Evolutionary conservation across 2,329 filamentous ascomycete species (phyloP).

Genomic region (Sporothrix globosa): DNA sequence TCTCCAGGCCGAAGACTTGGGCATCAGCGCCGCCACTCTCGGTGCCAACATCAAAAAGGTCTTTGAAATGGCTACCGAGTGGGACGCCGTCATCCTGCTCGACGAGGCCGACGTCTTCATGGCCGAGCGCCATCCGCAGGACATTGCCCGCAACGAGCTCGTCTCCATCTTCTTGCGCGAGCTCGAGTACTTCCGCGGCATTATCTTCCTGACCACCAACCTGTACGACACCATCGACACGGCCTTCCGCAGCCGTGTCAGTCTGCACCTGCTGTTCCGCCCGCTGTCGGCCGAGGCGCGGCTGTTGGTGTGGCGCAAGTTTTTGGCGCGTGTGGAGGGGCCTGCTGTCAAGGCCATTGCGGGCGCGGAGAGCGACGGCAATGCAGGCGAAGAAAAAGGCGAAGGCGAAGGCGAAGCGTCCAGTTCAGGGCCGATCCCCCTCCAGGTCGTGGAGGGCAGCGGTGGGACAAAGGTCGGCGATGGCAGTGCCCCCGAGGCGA

Average conservation of each 20-base stretch:
- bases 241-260: conserved; percentile 53
- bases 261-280: conserved; percentile 52
- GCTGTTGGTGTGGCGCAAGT: conserved; percentile 52
- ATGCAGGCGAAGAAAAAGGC: background rate
- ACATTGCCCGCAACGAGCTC: conserved; percentile 54
- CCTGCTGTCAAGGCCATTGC: background rate
- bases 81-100: conserved; percentile 55
- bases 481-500: background rate
- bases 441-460: background rate
- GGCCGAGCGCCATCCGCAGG: conserved; percentile 49
- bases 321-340: conserved; percentile 46
- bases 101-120: conserved; percentile 60
- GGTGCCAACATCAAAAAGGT: conserved; percentile 52
- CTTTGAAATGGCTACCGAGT: conserved; percentile 54
- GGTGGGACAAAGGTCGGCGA: conserved; percentile 1
- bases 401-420: background rate
- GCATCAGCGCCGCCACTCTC: conserved; percentile 48
- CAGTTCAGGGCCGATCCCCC: background rate
- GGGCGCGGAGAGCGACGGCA: background rate
- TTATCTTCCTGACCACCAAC: conserved; percentile 53
- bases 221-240: conserved; percentile 49
- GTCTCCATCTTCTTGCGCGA: conserved; percentile 53
- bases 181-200: conserved; percentile 52
- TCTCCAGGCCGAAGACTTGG: conserved; percentile 53
- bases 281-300: conserved; percentile 47